Evolutionary conservation across 345 rosid species (phyloP).

Genomic region (Lepidium africanum): DNA sequence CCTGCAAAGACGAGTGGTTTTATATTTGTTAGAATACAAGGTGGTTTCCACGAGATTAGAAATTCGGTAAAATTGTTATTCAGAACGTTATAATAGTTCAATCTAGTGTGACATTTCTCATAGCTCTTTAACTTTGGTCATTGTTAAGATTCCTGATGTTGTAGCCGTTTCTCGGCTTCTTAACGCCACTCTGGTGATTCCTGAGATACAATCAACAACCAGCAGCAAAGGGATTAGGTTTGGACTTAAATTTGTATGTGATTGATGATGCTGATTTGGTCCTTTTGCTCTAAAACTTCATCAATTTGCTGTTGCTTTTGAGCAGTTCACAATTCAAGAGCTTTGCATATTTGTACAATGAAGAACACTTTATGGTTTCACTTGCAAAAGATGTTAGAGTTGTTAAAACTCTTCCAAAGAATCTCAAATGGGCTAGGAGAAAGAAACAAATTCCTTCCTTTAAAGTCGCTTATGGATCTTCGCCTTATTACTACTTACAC

Average conservation of each 20-base stretch:
- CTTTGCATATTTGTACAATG: conserved; percentile 86
- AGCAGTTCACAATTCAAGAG: conserved; percentile 93
- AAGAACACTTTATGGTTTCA: conserved; percentile 80
- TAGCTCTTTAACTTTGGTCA: not conserved
- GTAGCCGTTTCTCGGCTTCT: conserved; percentile 85
- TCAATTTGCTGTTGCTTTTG: not conserved
- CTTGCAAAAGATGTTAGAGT: conserved; percentile 62
- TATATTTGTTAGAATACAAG: conserved; percentile 90
- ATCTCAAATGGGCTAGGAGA: conserved; percentile 84
- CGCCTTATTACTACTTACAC: conserved; percentile 81
- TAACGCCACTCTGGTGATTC: conserved; percentile 83
- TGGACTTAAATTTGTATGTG: not conserved
- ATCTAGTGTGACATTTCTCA: not conserved
- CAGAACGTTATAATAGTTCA: not conserved
- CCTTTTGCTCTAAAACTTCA: not conserved
- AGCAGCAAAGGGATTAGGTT: conserved; percentile 99
- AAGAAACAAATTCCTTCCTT: conserved; percentile 85
- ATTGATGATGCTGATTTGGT: not conserved
- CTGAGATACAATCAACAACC: conserved; percentile 97
- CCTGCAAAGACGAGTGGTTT: conserved; percentile 51
- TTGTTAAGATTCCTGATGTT: conserved; percentile 62
- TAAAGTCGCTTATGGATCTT: conserved; percentile 64
- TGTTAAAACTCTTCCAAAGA: conserved; percentile 87
- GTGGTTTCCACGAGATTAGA: conserved; percentile 96
- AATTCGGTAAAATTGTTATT: conserved; percentile 56